Conservation (phyloP, 495 filamentous ascomycete genomes). For the Trichocladium antarcticum region DNA sequence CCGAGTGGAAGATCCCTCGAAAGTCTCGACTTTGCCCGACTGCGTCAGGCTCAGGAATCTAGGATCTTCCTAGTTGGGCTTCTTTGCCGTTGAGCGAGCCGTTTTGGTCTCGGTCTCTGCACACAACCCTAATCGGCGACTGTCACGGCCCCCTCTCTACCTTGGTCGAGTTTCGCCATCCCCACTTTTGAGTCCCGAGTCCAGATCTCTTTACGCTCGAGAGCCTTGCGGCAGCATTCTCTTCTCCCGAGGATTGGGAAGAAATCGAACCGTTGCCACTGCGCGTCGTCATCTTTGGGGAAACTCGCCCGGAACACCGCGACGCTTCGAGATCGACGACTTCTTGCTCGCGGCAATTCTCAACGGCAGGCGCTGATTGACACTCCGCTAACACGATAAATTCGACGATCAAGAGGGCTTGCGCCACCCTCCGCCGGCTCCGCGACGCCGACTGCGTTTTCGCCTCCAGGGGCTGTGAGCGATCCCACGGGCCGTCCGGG, state of each 20-base stretch:
- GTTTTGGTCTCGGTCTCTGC: conserved; percentile 7
- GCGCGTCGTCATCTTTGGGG: conserved; percentile 3
- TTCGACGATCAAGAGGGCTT: conserved; percentile 1
- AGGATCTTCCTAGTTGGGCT: conserved; percentile 20
- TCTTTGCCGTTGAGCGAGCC: conserved; percentile 11
- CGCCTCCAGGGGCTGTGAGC: neutral
- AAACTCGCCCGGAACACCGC: neutral
- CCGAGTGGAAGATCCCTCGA: neutral
- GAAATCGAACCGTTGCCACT: conserved; percentile 4
- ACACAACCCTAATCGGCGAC: conserved; percentile 21
- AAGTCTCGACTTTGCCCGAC: neutral
- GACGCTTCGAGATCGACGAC: neutral
- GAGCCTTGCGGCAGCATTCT: conserved; percentile 5
- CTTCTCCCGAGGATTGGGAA: conserved; percentile 4
- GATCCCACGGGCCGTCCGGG: neutral
- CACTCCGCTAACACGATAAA: conserved; percentile 7
- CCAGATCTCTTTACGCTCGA: conserved; percentile 7
- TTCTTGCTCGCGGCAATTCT: neutral
- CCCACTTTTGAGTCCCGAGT: conserved; percentile 21
- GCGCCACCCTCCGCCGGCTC: neutral
- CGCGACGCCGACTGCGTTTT: neutral
- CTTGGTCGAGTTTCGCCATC: conserved; percentile 18
- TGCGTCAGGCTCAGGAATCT: conserved; percentile 9
- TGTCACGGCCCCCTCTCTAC: conserved; percentile 10
- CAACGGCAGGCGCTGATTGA: neutral